A percentile compares a stretch with the other conserved stretches of the same genome.
These are phyloP conservation scores for Gentiana dahurica DNA, from an alignment of 257 asterid species.

Conservation along the genomic window DNA sequence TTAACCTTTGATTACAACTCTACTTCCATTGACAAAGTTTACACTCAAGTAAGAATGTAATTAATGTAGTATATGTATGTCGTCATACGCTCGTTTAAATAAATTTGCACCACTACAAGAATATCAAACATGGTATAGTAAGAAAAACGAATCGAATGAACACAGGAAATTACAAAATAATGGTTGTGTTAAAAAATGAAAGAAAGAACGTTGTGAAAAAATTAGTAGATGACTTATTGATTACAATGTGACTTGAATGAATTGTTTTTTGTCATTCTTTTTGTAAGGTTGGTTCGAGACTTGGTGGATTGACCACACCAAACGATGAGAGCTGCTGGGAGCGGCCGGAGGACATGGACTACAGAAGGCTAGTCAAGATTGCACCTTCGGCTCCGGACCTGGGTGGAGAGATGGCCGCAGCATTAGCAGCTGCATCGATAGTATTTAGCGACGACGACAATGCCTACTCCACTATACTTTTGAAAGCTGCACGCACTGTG, in stretches of 20 bases:
- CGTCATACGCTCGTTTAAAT: too few species aligned
- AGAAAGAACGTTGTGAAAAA: too few species aligned
- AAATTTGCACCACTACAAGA: too few species aligned
- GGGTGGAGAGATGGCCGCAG: constrained; percentile 77
- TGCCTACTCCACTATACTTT: constrained; percentile 42
- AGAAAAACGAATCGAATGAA: too few species aligned
- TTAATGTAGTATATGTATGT: too few species aligned
- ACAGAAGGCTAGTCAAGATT: constrained; percentile 37
- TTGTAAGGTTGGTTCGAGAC: constrained; percentile 58
- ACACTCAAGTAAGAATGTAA: constrained; percentile 39
- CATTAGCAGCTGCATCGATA: constrained; percentile 80
- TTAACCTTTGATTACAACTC: constrained; percentile 71
- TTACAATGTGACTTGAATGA: too few species aligned
- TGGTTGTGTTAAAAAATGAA: too few species aligned
- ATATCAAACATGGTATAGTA: too few species aligned
- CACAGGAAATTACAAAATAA: too few species aligned
- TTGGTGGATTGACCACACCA: constrained; percentile 35
- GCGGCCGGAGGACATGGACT: constrained; percentile 80
- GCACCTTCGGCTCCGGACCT: constrained; percentile 59
- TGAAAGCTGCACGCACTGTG: constrained; percentile 41
- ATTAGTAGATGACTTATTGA: background rate
- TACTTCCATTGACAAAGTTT: constrained; percentile 45
- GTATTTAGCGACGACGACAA: constrained; percentile 44
- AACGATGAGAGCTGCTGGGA: constrained; percentile 61
- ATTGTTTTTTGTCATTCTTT: background rate